Evolutionary conservation across 2,329 filamentous ascomycete species (phyloP), one percentile per base, ranked within the genome.

Genomic region (Peltaster fructicola): DNA sequence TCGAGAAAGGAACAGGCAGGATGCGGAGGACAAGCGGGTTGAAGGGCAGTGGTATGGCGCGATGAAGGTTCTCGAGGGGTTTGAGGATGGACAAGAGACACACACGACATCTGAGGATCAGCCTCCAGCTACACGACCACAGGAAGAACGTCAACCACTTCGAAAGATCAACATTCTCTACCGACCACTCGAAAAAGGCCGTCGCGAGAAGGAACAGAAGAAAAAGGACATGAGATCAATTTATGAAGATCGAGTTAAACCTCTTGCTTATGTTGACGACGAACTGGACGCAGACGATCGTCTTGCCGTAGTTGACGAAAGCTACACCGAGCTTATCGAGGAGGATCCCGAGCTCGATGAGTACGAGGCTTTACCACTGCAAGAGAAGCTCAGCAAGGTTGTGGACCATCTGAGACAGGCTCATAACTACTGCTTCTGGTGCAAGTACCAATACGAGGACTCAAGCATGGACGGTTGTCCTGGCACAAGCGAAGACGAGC

Each of bases 371-470:
- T 54, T 85, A 21, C 65, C 71, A 12, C 58, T 69, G 2, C 55
- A 56, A 2, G 75, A 90, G 39, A 67, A 69, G 36, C 52, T 95
- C 33, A 53, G 57, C 6, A 68, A 59, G 37, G 50, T 90, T 8
- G 63, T 92, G 7, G 48, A 54, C 10, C 72, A 78, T 50, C 50
- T 98, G 26, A 65, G 88, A 17, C 58, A 69, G 23, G 65, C 65
- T 43, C 68, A 81, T 43, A 53, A 61, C 21, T 98, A 98, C 47
- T 98, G 88, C 54, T 92, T 93, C 47, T 98, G 84, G 78, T 98
- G 88, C 53, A 95, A 93, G 49, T 76, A 65, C 50, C 59, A 59
- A 25, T 98, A 93, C 47, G 65, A 71, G 0, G 71, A 81, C 42
- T 57, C 56, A 17, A 52, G 57, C 17, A 73, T 93, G 74, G 80